Conservation (phyloP, 2,329 filamentous ascomycete species). For the Penicillium sp. region DNA sequence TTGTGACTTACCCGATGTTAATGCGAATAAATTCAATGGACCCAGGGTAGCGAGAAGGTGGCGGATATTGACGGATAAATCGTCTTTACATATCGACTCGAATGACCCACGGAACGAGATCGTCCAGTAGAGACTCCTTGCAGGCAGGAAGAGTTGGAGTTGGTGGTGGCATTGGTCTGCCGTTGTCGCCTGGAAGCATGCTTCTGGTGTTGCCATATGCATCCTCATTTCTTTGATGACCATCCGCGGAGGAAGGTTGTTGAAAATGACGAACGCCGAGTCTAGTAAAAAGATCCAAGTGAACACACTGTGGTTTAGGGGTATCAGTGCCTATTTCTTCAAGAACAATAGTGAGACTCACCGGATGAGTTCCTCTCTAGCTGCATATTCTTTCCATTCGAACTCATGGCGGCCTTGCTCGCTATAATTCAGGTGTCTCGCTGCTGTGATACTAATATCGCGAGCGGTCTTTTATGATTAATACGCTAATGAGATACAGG, state of each 20-base stretch:
- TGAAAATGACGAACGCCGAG: conserved; percentile 43
- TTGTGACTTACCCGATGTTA: conserved; percentile 23
- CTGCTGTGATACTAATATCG: conserved; percentile 31
- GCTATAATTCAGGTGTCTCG: conserved; percentile 28
- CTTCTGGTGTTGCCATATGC: conserved; percentile 34
- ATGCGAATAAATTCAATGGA: conserved; percentile 25
- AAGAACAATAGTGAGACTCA: background rate
- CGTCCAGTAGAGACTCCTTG: conserved; percentile 17
- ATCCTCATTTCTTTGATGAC: conserved; percentile 42
- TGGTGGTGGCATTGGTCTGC: conserved; percentile 29
- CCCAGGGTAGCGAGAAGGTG: conserved; percentile 18
- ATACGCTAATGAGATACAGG: background rate
- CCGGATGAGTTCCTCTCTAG: conserved; percentile 37
- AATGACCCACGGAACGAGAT: conserved; percentile 21
- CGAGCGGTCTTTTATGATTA: conserved; percentile 23
- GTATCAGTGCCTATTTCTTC: background rate
- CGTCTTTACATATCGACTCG: conserved; percentile 19
- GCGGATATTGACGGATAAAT: conserved; percentile 4
- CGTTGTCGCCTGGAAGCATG: conserved; percentile 38
- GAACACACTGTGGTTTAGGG: conserved; percentile 17
- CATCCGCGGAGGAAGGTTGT: conserved; percentile 43
- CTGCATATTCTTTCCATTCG: conserved; percentile 33
- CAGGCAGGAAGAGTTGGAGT: conserved; percentile 15
- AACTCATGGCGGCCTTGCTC: conserved; percentile 28
- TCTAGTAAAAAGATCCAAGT: conserved; percentile 40